These are phyloP conservation scores for Eutypella sp. DNA, from an alignment of 2,329 filamentous ascomycete species.

Conservation along the genomic window DNA sequence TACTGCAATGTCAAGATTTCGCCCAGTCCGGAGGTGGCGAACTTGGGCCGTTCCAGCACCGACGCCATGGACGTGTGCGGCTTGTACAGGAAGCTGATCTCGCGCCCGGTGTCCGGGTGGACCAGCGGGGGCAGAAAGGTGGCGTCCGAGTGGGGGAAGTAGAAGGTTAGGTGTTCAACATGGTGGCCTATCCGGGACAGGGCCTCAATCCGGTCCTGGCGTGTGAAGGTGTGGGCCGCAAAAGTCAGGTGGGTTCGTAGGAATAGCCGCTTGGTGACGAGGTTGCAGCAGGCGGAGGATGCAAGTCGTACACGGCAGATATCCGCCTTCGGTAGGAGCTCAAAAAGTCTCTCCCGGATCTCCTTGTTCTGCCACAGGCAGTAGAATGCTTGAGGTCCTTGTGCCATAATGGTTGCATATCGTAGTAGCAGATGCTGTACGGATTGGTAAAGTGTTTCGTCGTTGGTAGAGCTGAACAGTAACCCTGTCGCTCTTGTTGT, in stretches of 20 bases:
- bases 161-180: slow-evolving; percentile 73
- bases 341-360: slow-evolving; percentile 47
- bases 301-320: slow-evolving; percentile 59
- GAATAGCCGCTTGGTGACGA: slow-evolving; percentile 67
- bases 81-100: slow-evolving; percentile 77
- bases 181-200: slow-evolving; percentile 73
- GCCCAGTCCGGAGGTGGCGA: slow-evolving; percentile 72
- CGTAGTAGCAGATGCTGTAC: slow-evolving; percentile 23
- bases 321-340: slow-evolving; percentile 44
- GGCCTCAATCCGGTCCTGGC: slow-evolving; percentile 66
- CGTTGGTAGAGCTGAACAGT: slow-evolving; percentile 5
- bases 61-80: slow-evolving; percentile 65
- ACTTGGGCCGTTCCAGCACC: slow-evolving; percentile 64
- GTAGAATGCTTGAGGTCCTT: slow-evolving; percentile 46
- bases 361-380: slow-evolving; percentile 49
- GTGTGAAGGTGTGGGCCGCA: slow-evolving; percentile 69
- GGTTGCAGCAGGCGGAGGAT: slow-evolving; percentile 65
- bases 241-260: slow-evolving; percentile 65
- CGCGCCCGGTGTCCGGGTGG: slow-evolving; percentile 69
- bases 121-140: slow-evolving; percentile 83
- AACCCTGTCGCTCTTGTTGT: slow-evolving; percentile 9
- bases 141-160: slow-evolving; percentile 68
- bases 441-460: slow-evolving; percentile 11
- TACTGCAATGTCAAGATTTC: slow-evolving; percentile 83
- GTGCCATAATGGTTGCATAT: slow-evolving; percentile 51